A percentile compares a stretch with the other conserved stretches of the same genome.
Conservation (phyloP, 345 rosid species). For the Salix koriyanagi region DNA sequence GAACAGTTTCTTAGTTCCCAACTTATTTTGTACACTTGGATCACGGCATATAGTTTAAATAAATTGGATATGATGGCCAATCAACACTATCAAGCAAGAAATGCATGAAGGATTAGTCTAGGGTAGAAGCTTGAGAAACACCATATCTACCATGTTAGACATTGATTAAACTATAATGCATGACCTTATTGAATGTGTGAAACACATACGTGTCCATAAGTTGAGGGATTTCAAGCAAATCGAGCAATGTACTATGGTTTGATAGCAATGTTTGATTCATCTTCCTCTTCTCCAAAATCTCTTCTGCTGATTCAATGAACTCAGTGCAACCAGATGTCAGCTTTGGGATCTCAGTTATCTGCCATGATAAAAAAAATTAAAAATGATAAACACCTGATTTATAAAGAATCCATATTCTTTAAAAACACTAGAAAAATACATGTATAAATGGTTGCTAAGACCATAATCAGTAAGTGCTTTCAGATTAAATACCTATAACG, state of each 20-base stretch:
- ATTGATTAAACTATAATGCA: conserved; percentile 6
- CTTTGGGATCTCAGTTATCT: conserved; percentile 72
- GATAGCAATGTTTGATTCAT: conserved; percentile 84
- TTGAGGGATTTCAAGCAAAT: conserved; percentile 99
- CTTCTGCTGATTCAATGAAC: conserved; percentile 77
- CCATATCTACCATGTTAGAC: neutral
- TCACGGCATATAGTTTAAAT: neutral
- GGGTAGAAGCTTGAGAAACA: neutral
- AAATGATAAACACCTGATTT: too few species aligned
- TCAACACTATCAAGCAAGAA: neutral
- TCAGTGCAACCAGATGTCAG: conserved; percentile 89
- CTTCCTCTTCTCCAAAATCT: conserved; percentile 89
- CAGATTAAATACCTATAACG: too few species aligned
- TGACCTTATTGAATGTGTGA: conserved; percentile 1
- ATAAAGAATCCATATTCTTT: too few species aligned
- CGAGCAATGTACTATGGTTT: conserved; percentile 88
- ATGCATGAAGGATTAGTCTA: neutral
- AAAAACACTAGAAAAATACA: too few species aligned
- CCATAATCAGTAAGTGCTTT: too few species aligned
- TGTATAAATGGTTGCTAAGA: too few species aligned
- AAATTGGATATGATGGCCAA: neutral
- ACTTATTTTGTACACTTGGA: neutral
- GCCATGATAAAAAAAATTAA: conserved; percentile 23
- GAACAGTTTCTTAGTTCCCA: neutral
- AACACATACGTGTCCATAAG: conserved; percentile 96